Base-by-base conservation (phyloP, 805 yeast genomes). In the Suhomyces sp. region DNA sequence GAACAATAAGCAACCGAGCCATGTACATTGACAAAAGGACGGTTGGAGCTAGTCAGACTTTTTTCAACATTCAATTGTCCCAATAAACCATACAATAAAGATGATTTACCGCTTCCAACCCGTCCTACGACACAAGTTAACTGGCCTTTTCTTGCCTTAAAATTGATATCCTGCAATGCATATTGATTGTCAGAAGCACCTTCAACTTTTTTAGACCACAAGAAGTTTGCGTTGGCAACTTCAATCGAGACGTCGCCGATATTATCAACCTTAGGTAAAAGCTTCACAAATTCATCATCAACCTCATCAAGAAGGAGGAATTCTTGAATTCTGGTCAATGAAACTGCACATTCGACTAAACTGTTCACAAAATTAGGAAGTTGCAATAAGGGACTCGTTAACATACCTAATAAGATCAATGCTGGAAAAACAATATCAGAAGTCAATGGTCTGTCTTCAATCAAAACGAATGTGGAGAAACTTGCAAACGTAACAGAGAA, bases 321-420 rank as follows among this genome's bases (percentile, higher is more conserved):
- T 6, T 62, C 59, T 17, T 60, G 56, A 14, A 82, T 54, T 62
- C 90, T 70, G 3, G 56, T 68, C 40, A 82, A 46, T 0, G 88
- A 74, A 20, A 82, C 81, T 3, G 70, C 65, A 0, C 79, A 72
- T 48, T 81, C 87, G 36, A 80, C 70, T 37, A 79, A 48, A 3
- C 77, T 64, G 4, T 77, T 78, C 25, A 81, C 70, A 19, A 77
- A 60, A 1, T 69, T 58, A 0, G 90, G 90, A 31, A 82, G 68
- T 8, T 72, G 71, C 48, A 70, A 68, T 19, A 82, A 72, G 6
- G 86, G 85, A 26, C 67, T 75, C 4, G 80, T 70, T 26, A 82
- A 53, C 39, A 81, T 56, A 18, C 46, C 46, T 19, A 56, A 47
- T 23, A 56, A 44, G 6, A 59, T 45, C 38, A 56, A 46, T 0